Conservation (phyloP, 2,329 filamentous ascomycete genomes). For the Gaeumannomyces tritici region DNA sequence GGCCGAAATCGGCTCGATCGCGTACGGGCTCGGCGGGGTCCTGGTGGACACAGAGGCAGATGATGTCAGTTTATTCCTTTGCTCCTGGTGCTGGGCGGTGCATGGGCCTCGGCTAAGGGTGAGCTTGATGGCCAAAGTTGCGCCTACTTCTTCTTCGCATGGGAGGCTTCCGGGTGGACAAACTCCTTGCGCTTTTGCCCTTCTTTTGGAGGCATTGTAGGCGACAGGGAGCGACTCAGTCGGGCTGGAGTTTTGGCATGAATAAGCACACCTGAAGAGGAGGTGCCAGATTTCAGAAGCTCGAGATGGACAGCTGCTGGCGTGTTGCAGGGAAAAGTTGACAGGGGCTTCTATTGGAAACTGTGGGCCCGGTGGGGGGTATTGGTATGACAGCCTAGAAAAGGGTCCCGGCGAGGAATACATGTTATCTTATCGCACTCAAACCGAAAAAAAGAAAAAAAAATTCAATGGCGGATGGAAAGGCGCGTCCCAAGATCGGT, state of each 20-base stretch:
- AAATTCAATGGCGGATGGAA: no score
- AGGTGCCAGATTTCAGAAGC: not conserved
- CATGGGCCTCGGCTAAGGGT: no score
- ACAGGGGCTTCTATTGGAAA: not conserved
- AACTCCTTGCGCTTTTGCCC: constrained; percentile 23
- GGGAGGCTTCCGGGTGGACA: constrained; percentile 37
- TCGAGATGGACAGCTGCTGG: not conserved
- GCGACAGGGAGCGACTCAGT: not conserved
- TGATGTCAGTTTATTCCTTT: constrained; percentile 3
- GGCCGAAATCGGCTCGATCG: constrained; percentile 61
- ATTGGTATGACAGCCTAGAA: no score
- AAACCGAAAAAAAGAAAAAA: no score
- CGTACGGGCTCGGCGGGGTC: constrained; percentile 42
- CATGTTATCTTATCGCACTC: no score
- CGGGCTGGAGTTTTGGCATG: not conserved
- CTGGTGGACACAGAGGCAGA: constrained; percentile 16
- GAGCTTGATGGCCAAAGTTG: not conserved
- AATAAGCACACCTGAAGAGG: not conserved
- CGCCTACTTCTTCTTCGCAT: constrained; percentile 42
- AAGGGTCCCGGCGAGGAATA: no score
- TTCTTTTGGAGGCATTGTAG: constrained; percentile 29
- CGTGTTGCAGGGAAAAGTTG: not conserved
- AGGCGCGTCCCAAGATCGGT: no score
- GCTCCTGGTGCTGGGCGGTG: no score
- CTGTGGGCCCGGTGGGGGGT: no score